Base-by-base conservation (phyloP, 1,284 basidiomycete species). In the Paramarasmius palmivorus region DNA sequence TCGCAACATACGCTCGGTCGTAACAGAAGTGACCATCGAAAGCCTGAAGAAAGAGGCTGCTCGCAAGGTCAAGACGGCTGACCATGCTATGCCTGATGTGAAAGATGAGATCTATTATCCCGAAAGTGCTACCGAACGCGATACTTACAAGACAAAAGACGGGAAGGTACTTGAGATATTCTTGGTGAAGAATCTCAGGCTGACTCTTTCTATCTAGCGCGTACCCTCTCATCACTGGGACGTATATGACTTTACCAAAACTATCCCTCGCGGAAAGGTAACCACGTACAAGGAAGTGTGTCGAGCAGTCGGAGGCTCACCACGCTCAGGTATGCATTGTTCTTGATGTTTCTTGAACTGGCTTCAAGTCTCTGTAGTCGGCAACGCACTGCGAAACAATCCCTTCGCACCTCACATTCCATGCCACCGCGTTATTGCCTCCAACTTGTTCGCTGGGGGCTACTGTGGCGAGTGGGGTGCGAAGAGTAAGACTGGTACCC, bases 371-470 rank as follows among this genome's bases (percentile, higher is more conserved):
- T 40, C 36, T n/a, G 19, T 29, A 83, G 85, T 85, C 20, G 86
- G 86, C 23, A 73, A 71, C 29, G 86, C 84, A 0, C 65, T 88
- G 36, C 71, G 79, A 36, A 73, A 71, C 37, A 88, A 88, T 60
- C 84, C 85, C 0, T 88, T 87, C 61, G 77, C 78, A 4, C 86
- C 86, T 0, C 76, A 72, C 50, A 73, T 87, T 8, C 86, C 85
- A 0, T 88, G 86, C 52, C 86, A 88, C 59, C 78, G 86, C 29
- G 76, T 88, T 49, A 77, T 88, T 23, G 80, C 84, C 0, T 81
- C 83, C 1, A 79, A 76, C 56, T 60, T 76, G 8, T 84, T 76
- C 52, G 71, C 87, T 17, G 84, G 84, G 2, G 83, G 83, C 1
- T 87, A 81, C 60, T 72, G 66, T 49, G 84, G 84, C 12, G 79